Conservation (phyloP, 768 basidiomycete species). For the Lentinula sp. region DNA sequence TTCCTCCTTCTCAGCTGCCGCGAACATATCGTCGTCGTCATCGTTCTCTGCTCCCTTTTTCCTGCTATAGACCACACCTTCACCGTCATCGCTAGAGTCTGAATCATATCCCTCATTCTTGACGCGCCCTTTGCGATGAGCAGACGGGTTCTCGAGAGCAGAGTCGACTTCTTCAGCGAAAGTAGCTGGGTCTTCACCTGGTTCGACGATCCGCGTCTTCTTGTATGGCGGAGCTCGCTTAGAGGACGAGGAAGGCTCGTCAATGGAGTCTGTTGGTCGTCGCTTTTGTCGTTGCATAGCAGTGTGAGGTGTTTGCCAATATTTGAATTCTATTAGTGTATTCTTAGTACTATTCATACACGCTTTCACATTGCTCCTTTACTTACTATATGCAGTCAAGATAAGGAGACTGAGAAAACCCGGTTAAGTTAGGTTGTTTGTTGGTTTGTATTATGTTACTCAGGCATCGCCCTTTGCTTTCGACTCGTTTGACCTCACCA, state of each 20-base stretch:
- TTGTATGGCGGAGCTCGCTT: constrained; percentile 37
- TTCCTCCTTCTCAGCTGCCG: constrained; percentile 54
- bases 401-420: background rate
- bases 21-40: constrained; percentile 80
- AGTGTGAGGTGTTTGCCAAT: background rate
- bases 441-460: background rate
- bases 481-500: background rate
- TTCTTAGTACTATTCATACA: background rate
- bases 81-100: constrained; percentile 91
- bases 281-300: constrained; percentile 36
- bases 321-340: background rate
- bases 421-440: background rate
- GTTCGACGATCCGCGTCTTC: constrained; percentile 77
- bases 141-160: constrained; percentile 61
- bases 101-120: constrained; percentile 88
- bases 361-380: background rate
- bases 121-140: constrained; percentile 64
- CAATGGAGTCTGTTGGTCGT: constrained; percentile 29
- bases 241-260: constrained; percentile 23
- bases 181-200: constrained; percentile 64
- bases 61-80: constrained; percentile 86
- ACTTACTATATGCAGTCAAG: background rate
- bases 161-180: constrained; percentile 78
- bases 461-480: background rate
- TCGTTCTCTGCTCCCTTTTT: constrained; percentile 56